A percentile compares a stretch with the other conserved stretches of the same genome.
Evolutionary conservation across 1,284 basidiomycete genomes (phyloP).

Genomic region (Coriolopsis trogii): DNA sequence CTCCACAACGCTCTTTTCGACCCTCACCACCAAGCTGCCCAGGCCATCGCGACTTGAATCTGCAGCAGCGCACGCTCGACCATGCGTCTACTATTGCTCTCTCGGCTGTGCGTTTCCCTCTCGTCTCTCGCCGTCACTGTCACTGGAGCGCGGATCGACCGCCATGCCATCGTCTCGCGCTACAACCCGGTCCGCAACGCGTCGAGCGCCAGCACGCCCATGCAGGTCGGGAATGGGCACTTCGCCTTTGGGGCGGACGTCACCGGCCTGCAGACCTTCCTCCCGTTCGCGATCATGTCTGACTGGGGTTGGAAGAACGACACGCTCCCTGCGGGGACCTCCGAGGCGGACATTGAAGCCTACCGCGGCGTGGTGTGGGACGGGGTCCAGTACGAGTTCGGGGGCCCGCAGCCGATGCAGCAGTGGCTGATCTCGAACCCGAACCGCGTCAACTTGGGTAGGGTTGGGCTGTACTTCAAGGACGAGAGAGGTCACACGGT

Average conservation of each 20-base stretch:
- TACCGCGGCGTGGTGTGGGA: conserved; percentile 54
- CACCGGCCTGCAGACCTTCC: conserved; percentile 60
- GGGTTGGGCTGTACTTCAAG: conserved; percentile 50
- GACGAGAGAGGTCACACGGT: conserved; percentile 31
- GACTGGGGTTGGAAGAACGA: conserved; percentile 70
- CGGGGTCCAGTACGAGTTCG: conserved; percentile 59
- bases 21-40: too few relatives aligned
- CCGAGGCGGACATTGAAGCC: conserved; percentile 45
- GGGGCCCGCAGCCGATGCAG: conserved; percentile 47
- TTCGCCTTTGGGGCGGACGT: conserved; percentile 64
- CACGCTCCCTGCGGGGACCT: conserved; percentile 47
- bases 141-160: conserved; percentile 14
- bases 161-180: conserved; percentile 46
- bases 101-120: neutral
- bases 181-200: conserved; percentile 57
- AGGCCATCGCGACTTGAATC: too few relatives aligned
- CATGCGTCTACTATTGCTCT: neutral
- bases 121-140: neutral
- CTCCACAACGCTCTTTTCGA: neutral
- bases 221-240: conserved; percentile 65
- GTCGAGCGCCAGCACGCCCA: conserved; percentile 50
- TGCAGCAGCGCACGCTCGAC: neutral
- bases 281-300: conserved; percentile 57
- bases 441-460: conserved; percentile 58
- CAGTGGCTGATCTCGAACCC: conserved; percentile 63